phyloP scores from a whole-genome alignment of 148 eudicot genomes.

The Amaranthus hypochondriacus region DNA sequence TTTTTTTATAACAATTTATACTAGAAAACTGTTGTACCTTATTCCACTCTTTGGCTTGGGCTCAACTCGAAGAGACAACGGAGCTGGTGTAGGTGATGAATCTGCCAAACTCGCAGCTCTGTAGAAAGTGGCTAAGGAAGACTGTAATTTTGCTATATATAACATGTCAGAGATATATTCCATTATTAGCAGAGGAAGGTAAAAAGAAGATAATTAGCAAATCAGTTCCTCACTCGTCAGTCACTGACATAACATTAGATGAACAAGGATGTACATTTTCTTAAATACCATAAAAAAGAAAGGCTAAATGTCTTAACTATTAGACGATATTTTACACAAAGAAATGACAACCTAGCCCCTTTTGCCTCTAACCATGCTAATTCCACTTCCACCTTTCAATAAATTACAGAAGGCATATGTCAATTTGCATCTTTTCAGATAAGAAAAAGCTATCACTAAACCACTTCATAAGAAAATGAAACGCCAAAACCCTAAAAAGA shows the following conservation, averaged over 20 bases:
- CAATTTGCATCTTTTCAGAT: neutral
- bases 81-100: conserved; percentile 67
- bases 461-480: too few relatives aligned
- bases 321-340: neutral
- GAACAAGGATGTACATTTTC: neutral
- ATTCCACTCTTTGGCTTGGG: conserved; percentile 96
- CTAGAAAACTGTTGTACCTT: conserved; percentile 40
- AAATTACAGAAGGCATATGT: neutral
- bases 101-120: conserved; percentile 81
- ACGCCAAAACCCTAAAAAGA: too few relatives aligned
- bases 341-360: neutral
- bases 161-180: neutral
- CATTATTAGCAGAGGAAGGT: neutral
- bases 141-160: neutral
- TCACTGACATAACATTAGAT: neutral
- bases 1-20: neutral
- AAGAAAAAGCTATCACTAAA: neutral
- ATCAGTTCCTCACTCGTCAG: neutral
- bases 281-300: neutral
- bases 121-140: conserved; percentile 55
- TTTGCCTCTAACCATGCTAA: neutral
- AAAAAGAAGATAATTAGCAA: neutral
- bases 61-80: conserved; percentile 85
- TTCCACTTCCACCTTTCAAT: neutral
- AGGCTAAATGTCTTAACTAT: neutral